Conservation (phyloP, 2,329 filamentous ascomycete species). For the Epicoccum nigrum region DNA sequence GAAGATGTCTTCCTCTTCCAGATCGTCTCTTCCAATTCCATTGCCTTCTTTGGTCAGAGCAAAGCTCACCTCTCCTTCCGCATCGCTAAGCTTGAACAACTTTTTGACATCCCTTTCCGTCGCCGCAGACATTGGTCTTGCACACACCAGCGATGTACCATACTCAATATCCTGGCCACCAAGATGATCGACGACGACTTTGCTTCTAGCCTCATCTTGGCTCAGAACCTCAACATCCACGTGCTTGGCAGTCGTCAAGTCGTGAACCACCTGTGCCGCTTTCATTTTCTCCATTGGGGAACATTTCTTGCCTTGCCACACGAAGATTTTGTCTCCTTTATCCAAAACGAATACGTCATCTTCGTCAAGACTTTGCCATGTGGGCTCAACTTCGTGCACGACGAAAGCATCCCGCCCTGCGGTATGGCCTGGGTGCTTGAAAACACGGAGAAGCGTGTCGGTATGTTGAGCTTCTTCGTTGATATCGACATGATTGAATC, state of each 20-base stretch:
- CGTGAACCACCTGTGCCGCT: conserved; percentile 70
- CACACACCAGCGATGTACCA: conserved; percentile 50
- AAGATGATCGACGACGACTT: conserved; percentile 60
- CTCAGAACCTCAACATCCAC: conserved; percentile 69
- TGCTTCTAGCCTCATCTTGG: conserved; percentile 63
- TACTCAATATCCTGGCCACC: conserved; percentile 51
- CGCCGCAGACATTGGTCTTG: conserved; percentile 48
- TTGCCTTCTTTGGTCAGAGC: conserved; percentile 63
- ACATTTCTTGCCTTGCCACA: conserved; percentile 71
- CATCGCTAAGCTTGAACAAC: conserved; percentile 69
- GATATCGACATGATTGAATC: conserved; percentile 67
- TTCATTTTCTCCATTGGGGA: conserved; percentile 73
- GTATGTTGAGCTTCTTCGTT: conserved; percentile 53
- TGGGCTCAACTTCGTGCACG: conserved; percentile 68
- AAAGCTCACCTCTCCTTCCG: conserved; percentile 63
- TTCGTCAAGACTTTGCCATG: conserved; percentile 67
- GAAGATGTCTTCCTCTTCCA: conserved; percentile 67
- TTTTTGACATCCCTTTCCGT: conserved; percentile 46
- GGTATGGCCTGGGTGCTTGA: conserved; percentile 60
- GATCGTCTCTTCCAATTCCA: conserved; percentile 54
- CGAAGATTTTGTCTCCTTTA: conserved; percentile 67
- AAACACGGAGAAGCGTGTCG: conserved; percentile 65
- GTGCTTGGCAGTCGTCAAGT: conserved; percentile 68
- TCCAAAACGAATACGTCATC: conserved; percentile 71
- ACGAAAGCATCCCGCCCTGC: conserved; percentile 58